Evolutionary conservation across 331 rosid species (phyloP).

Genomic region (Malus hybrid): DNA sequence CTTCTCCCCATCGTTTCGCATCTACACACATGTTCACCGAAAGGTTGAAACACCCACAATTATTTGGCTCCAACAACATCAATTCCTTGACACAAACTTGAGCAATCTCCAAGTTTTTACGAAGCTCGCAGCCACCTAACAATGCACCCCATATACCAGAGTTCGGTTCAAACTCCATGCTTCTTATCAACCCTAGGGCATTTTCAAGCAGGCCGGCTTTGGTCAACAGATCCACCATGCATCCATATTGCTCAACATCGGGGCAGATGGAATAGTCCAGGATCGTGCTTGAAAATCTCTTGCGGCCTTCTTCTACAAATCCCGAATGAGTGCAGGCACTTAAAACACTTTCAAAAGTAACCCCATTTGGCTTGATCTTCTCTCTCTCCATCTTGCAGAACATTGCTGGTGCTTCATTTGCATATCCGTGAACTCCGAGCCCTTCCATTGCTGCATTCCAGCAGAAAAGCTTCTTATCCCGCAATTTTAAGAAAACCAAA

Average conservation of each 20-base stretch:
- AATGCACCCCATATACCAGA: constrained; percentile 76
- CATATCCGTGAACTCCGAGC: constrained; percentile 64
- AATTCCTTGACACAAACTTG: constrained; percentile 38
- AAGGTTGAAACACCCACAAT: constrained; percentile 62
- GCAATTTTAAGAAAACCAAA: constrained; percentile 59
- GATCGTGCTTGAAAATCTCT: constrained; percentile 51
- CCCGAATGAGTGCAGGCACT: constrained; percentile 78
- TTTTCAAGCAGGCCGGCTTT: constrained; percentile 70
- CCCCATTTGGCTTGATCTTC: constrained; percentile 52
- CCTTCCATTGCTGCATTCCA: constrained; percentile 77
- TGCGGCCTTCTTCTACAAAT: constrained; percentile 57
- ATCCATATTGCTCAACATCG: constrained; percentile 68
- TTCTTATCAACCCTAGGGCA: constrained; percentile 52
- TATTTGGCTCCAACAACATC: constrained; percentile 51
- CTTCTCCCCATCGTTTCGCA: constrained; percentile 55
- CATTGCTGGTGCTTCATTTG: constrained; percentile 45
- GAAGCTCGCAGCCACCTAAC: constrained; percentile 69
- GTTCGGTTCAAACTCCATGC: constrained; percentile 53
- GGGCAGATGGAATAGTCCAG: constrained; percentile 44
- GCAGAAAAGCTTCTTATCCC: constrained; percentile 57
- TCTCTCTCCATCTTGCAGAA: constrained; percentile 48
- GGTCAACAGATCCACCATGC: constrained; percentile 75
- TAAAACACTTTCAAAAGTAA: constrained; percentile 62
- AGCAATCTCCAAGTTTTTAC: constrained; percentile 52
- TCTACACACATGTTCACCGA: constrained; percentile 61